Evolutionary conservation across 2,329 filamentous ascomycete genomes (phyloP).

Genomic region (Paracoccidioides lutzii): DNA sequence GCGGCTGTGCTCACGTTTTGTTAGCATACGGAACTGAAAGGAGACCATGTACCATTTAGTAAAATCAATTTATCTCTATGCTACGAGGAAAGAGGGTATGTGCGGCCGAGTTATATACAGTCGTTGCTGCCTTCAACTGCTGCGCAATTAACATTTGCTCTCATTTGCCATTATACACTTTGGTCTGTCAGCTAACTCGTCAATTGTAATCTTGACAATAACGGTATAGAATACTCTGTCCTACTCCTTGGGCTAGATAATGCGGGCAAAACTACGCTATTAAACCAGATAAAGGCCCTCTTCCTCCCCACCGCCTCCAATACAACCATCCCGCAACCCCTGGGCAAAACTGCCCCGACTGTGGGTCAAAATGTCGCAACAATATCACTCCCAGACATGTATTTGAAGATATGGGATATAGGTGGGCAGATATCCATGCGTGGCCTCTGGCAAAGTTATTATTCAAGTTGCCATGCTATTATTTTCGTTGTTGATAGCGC

Average conservation of each 20-base stretch:
- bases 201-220: neutral
- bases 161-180: neutral
- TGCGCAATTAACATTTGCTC: neutral
- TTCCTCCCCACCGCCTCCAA: conserved; percentile 39
- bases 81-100: conserved; percentile 88
- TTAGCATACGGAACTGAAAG: neutral
- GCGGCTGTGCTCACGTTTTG: neutral
- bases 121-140: neutral
- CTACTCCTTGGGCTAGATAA: conserved; percentile 96
- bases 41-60: conserved; percentile 79
- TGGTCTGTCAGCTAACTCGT: neutral
- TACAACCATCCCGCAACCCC: conserved; percentile 42
- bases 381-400: conserved; percentile 82
- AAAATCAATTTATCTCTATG: conserved; percentile 88
- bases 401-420: conserved; percentile 97
- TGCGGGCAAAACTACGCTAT: conserved; percentile 94
- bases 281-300: conserved; percentile 87
- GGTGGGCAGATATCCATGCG: conserved; percentile 84
- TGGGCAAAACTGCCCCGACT: conserved; percentile 79
- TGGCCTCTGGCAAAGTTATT: conserved; percentile 92
- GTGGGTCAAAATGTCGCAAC: conserved; percentile 95
- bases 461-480: conserved; percentile 84
- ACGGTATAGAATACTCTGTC: conserved; percentile 71
- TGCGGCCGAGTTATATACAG: neutral
- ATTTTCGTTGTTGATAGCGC: conserved; percentile 96